A percentile compares a stretch with the other conserved stretches of the same genome.
These are phyloP conservation scores for Cytospora schulzeri DNA, from an alignment of 2,329 filamentous ascomycete species.

Conservation along the genomic window DNA sequence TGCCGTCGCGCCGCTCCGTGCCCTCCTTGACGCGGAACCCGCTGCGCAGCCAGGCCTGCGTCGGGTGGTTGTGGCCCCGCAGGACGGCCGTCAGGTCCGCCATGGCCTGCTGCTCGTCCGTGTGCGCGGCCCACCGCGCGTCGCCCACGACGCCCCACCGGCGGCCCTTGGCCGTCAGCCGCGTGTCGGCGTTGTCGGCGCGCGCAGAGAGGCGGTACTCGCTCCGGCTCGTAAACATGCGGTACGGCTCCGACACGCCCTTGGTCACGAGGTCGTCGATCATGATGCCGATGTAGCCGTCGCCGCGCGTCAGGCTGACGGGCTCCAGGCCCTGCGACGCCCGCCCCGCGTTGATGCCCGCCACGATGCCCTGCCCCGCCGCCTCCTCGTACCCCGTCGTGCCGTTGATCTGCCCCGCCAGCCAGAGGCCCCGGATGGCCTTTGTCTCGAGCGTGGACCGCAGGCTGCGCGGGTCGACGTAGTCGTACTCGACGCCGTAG, in stretches of 20 bases:
- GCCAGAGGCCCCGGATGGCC: conserved; percentile 80
- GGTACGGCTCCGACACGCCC: conserved; percentile 93
- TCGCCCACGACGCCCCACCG: conserved; percentile 78
- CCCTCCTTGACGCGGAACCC: conserved; percentile 73
- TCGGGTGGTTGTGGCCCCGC: conserved; percentile 56
- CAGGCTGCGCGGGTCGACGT: conserved; percentile 89
- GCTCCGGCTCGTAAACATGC: conserved; percentile 96
- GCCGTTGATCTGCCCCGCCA: conserved; percentile 97
- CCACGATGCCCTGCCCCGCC: conserved; percentile 87
- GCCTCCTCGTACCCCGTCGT: conserved; percentile 99
- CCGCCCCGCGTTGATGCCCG: conserved; percentile 92
- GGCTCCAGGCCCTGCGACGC: conserved; percentile 66
- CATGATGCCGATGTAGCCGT: conserved; percentile 98
- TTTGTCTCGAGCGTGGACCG: conserved; percentile 94
- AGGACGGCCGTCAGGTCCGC: conserved; percentile 65
- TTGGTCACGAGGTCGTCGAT: conserved; percentile 97
- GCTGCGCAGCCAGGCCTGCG: conserved; percentile 66
- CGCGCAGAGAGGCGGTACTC: conserved; percentile 93
- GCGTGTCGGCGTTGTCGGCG: conserved; percentile 89
- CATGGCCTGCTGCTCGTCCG: conserved; percentile 67
- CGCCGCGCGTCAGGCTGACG: conserved; percentile 73
- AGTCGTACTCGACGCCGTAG: conserved; percentile 98
- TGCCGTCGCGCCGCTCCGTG: conserved; percentile 67
- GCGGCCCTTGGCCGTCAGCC: conserved; percentile 79
- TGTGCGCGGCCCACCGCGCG: conserved; percentile 72